Evolutionary conservation across 2,329 filamentous ascomycete species (phyloP), one percentile per base, ranked within the genome.

Genomic region (Grosmannia huntii): DNA sequence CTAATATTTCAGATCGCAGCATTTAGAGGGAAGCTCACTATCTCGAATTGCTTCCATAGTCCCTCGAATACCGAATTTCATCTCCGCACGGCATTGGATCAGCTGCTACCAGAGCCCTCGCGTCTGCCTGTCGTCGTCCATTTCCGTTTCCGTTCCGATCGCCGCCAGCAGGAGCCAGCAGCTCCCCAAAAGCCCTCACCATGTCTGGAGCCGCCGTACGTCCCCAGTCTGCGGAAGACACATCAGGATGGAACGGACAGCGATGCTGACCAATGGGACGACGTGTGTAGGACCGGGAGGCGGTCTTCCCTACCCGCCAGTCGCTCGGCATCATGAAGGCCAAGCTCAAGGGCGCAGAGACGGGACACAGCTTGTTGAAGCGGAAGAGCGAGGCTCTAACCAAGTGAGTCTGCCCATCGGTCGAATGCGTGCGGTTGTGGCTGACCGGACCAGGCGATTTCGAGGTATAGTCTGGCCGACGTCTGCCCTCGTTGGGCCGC

Each of bases 301-400:
- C 91, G 69, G 92, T 99, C 75, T 99, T 99, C 75, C 89, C 94
- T 68, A 99, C 94, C 70, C 89, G 94, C 68, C 94, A 99, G 79
- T 95, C 90, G 72, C 79, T 99, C 75, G 91, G 90, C 64, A 75
- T 95, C 70, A 99, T 99, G 92, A 97, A 97, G 76, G 84, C 86
- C 64, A 99, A 99, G 80, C 84, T 99, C 69, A 97, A 97, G 79
- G 92, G 88, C 62, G 88, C 88, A 58, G 87, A 92, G 72, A 90
- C 84, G 52, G 94, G 94, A 54, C 92, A 99, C 76, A 96, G 88
- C 72, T 77, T 99, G 70, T 77, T 99, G 63, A 99, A 99, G 79
- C 82, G 94, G 69, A 99, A 99, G 80, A 96, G 91, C 72, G 94
- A 99, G 75, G 94, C 94, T 66, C 78, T 99, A 62, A 99, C 94